Evolutionary conservation across 1,284 basidiomycete species (phyloP).

Genomic region (Boletellus dicymbophilus): DNA sequence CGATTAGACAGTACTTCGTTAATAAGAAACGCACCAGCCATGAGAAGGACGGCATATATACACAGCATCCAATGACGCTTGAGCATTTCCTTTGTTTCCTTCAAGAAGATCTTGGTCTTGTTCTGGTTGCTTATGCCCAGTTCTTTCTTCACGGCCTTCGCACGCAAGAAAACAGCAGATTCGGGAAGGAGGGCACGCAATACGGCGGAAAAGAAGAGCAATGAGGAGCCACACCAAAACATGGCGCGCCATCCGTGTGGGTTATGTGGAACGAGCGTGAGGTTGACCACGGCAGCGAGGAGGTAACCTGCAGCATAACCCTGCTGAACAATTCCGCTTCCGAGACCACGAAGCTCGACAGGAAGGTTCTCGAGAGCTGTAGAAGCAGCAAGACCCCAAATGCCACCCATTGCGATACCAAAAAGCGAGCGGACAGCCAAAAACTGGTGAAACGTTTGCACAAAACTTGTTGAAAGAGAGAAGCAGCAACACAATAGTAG

Average conservation of each 20-base stretch:
- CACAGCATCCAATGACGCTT: slow-evolving; percentile 84
- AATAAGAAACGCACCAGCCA: slow-evolving; percentile 58
- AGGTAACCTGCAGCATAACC: slow-evolving; percentile 75
- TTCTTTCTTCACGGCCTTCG: slow-evolving; percentile 49
- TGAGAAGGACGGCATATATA: slow-evolving; percentile 81
- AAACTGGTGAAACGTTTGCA: slow-evolving; percentile 66
- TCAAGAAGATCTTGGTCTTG: slow-evolving; percentile 75
- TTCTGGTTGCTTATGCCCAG: slow-evolving; percentile 39
- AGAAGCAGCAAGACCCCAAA: slow-evolving; percentile 76
- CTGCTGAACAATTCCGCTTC: slow-evolving; percentile 86
- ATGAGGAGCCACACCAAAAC: slow-evolving; percentile 74
- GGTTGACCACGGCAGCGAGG: slow-evolving; percentile 72
- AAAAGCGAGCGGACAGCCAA: slow-evolving; percentile 76
- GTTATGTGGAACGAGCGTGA: slow-evolving; percentile 64
- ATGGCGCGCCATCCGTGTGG: slow-evolving; percentile 58
- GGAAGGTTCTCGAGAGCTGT: slow-evolving; percentile 92
- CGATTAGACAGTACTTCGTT: neutral
- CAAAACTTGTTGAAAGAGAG: slow-evolving; percentile 79
- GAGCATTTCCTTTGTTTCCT: slow-evolving; percentile 76
- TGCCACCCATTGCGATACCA: slow-evolving; percentile 87
- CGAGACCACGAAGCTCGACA: slow-evolving; percentile 83
- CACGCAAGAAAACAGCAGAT: slow-evolving; percentile 72
- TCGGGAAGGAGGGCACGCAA: slow-evolving; percentile 81
- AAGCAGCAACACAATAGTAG: slow-evolving; percentile 71
- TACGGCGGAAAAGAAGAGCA: slow-evolving; percentile 74